Base-by-base conservation (phyloP, 257 asterid genomes). In the Salvia rosmarinus region DNA sequence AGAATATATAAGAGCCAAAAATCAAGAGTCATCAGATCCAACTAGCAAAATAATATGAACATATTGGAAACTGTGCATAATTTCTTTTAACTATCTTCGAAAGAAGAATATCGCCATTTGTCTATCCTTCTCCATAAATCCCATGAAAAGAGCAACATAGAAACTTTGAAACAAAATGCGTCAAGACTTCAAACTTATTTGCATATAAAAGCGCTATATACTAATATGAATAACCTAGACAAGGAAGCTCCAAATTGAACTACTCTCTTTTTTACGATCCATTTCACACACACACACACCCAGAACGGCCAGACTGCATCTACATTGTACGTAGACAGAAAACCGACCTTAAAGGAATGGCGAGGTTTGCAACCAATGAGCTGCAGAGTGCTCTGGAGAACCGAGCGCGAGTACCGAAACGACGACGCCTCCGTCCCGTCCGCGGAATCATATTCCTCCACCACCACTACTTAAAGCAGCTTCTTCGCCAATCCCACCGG, bases 321-420 rank as follows among this genome's bases (percentile, higher is more conserved):
- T 32, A 1, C 4, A 32, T 32, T 32, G 37, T 19, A n/a, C 13
- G 19, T 34, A 25, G 3, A 42, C 9, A 16, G 16, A 37, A 68
- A 11, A 25, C 30, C 37, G 40, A 87, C 98, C 98, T 89, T 92
- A 71, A 89, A 89, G 37, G 96, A 90, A 73, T 92, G 98, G 32
- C 96, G 86, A 75, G 98, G 81, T 74, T 92, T 92, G 85, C 98
- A 92, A 25, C 98, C 98, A 83, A 92, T 92, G 77, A 92, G 94
- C 49, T 89, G 98, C 79, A 92, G 85, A 79, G 96, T 82, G 68
- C 92, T 88, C 90, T 89, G 96, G 62, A 92, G 78, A 54, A 90
- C 88, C 9, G 98, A 85, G 19, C 96, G 96, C 79, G 96, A 86
- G 75, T 92, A 92, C 68, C 96, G 85, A 70, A 88, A 89, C 68